A percentile compares a stretch with the other conserved stretches of the same genome.
Conservation (phyloP, 2,329 filamentous ascomycete species). For the Fusarium sp. region DNA sequence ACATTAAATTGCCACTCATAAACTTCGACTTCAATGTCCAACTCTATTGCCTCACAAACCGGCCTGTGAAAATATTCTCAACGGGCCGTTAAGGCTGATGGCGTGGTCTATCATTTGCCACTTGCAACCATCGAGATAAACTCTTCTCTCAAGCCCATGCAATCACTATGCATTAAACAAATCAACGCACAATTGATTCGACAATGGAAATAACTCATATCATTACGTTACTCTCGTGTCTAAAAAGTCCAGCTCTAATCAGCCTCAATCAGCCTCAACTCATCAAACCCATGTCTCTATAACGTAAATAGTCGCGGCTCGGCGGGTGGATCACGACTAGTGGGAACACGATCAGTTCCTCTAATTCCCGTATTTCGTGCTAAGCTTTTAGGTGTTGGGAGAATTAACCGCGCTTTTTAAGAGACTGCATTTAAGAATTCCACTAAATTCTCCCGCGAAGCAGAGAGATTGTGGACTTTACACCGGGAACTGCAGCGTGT, state of each 20-base stretch:
- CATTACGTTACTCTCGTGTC: conserved; percentile 19
- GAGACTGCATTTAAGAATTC: background rate
- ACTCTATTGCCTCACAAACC: background rate
- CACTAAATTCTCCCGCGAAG: too few relatives aligned
- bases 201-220: background rate
- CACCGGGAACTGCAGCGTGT: too few relatives aligned
- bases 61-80: background rate
- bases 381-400: background rate
- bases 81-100: background rate
- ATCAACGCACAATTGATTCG: background rate
- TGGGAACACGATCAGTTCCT: background rate
- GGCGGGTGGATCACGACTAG: conserved; percentile 9
- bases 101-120: background rate
- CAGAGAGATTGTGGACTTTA: too few relatives aligned
- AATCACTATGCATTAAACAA: background rate
- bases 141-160: background rate
- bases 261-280: background rate
- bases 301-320: conserved; percentile 32
- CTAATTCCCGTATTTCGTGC: conserved; percentile 1
- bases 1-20: background rate
- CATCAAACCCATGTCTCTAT: conserved; percentile 21
- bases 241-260: conserved; percentile 9
- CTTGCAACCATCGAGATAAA: background rate
- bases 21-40: background rate
- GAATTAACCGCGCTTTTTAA: background rate